phyloP scores from a whole-genome alignment of 768 basidiomycete species.

The Phlegmacium glaucopus region DNA sequence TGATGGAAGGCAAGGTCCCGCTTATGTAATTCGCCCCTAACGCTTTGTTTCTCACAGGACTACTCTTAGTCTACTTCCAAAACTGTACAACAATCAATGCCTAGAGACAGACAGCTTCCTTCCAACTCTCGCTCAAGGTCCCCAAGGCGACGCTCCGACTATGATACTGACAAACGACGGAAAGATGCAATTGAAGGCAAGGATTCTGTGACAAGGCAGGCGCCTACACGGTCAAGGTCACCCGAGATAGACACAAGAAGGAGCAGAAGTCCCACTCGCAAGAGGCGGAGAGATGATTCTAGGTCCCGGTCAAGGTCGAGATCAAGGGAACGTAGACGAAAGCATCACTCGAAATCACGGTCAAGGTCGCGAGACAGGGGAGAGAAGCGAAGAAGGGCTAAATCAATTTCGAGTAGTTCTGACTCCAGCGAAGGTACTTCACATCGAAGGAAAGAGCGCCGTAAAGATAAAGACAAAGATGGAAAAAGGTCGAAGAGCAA shows the following conservation, averaged over 20 bases:
- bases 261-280: slow-evolving; percentile 30
- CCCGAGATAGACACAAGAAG: slow-evolving; percentile 16
- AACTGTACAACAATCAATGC: slow-evolving; percentile 8
- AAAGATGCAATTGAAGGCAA: slow-evolving; percentile 9
- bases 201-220: neutral
- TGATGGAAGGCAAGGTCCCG: too few relatives aligned
- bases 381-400: slow-evolving; percentile 20
- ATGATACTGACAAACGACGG: slow-evolving; percentile 4
- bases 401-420: slow-evolving; percentile 43
- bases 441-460: slow-evolving; percentile 43
- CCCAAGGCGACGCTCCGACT: slow-evolving; percentile 13
- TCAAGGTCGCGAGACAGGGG: slow-evolving; percentile 28
- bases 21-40: slow-evolving; percentile 7
- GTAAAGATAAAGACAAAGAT: slow-evolving; percentile 41
- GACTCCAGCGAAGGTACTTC: slow-evolving; percentile 34
- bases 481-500: slow-evolving; percentile 44
- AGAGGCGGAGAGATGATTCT: slow-evolving; percentile 24
- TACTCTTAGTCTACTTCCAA: neutral
- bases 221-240: slow-evolving; percentile 21
- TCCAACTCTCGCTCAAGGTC: slow-evolving; percentile 22
- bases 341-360: slow-evolving; percentile 19
- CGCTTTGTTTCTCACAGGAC: neutral
- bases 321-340: slow-evolving; percentile 26
- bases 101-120: slow-evolving; percentile 15
- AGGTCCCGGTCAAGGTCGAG: slow-evolving; percentile 22